These are phyloP conservation scores for Chrysophaeum taylorii DNA, from an alignment of 352 stramenopile species.

Conservation along the genomic window DNA sequence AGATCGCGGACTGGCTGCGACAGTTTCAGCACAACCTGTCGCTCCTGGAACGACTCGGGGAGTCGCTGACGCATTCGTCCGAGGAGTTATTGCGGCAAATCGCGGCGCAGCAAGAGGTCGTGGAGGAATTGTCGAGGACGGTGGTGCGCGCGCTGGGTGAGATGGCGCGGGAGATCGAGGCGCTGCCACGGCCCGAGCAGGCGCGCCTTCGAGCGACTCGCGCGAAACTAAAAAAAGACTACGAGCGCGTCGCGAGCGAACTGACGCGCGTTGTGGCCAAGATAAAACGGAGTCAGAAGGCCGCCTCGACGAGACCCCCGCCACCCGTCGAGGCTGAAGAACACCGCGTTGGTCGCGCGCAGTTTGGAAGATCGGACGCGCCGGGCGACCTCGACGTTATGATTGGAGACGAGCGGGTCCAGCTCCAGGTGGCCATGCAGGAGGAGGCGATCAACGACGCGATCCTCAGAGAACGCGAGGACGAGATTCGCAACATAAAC, in stretches of 20 bases:
- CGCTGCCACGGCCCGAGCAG: background rate
- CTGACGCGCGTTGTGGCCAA: background rate
- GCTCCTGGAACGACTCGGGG: constrained; percentile 4
- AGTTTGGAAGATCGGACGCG: background rate
- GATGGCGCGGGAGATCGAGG: background rate
- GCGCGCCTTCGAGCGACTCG: background rate
- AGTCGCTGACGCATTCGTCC: background rate
- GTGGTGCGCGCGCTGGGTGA: background rate
- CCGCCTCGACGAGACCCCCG: background rate
- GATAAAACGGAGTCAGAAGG: background rate
- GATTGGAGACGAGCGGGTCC: background rate
- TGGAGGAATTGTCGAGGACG: background rate
- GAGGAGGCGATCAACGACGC: constrained; percentile 49
- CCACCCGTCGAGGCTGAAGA: background rate
- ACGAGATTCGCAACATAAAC: constrained; percentile 56
- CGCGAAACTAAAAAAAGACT: background rate
- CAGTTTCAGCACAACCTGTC: constrained; percentile 1
- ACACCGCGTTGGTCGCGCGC: background rate
- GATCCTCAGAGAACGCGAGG: constrained; percentile 46
- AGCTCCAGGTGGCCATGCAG: constrained; percentile 42
- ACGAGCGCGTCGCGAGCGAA: background rate
- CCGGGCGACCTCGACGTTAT: constrained; percentile 9
- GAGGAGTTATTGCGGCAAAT: constrained; percentile 3
- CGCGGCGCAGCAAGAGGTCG: constrained; percentile 6
- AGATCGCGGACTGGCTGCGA: background rate